Evolutionary conservation across 2,329 filamentous ascomycete genomes (phyloP).

Genomic region (Beauveria medogensis): DNA sequence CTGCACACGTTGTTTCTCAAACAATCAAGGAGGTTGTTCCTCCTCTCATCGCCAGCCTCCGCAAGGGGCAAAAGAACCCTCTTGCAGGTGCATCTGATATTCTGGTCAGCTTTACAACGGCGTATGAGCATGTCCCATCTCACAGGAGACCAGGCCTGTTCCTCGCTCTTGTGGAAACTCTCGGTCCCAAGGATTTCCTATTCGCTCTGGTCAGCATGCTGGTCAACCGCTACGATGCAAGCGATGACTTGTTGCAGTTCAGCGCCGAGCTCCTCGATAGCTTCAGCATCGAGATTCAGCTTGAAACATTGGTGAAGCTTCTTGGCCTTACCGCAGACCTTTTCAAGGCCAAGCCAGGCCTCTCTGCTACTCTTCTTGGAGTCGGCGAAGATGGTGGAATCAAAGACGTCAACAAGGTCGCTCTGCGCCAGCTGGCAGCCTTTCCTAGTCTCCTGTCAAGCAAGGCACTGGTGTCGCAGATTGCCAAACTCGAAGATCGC

Average conservation of each 20-base stretch:
- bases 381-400: constrained; percentile 38
- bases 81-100: constrained; percentile 80
- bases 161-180: constrained; percentile 71
- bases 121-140: constrained; percentile 89
- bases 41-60: constrained; percentile 76
- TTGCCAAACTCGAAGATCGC: constrained; percentile 46
- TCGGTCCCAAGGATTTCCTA: constrained; percentile 79
- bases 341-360: constrained; percentile 63
- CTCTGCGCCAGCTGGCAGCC: constrained; percentile 46
- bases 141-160: constrained; percentile 80
- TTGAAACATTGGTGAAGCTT: constrained; percentile 70
- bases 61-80: constrained; percentile 68
- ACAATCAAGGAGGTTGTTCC: constrained; percentile 93
- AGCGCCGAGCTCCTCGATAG: constrained; percentile 63
- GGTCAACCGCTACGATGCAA: constrained; percentile 78
- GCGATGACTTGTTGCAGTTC: constrained; percentile 66
- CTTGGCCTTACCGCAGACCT: constrained; percentile 68
- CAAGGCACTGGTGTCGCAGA: constrained; percentile 47
- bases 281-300: constrained; percentile 67
- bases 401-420: constrained; percentile 42
- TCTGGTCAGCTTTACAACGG: constrained; percentile 89
- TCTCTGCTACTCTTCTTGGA: constrained; percentile 66
- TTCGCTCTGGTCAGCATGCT: constrained; percentile 85
- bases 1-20: constrained; percentile 88
- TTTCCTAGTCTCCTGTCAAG: constrained; percentile 52